Evolutionary conservation across 768 basidiomycete species (phyloP), one percentile per base, ranked within the genome.

Genomic region (Leccinum pellstonianum): DNA sequence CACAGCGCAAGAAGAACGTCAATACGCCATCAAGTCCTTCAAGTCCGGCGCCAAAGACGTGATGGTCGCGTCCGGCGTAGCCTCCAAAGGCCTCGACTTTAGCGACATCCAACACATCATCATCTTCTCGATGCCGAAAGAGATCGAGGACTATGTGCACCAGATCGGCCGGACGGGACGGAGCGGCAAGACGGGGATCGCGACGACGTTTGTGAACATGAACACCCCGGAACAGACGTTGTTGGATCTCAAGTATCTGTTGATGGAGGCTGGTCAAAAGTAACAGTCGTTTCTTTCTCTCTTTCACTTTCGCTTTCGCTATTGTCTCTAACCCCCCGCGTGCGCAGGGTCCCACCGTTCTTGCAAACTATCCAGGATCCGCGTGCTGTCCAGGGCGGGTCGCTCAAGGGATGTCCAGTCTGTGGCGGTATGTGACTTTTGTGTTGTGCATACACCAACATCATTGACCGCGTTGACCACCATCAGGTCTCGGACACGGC

Each of bases 61-160:
- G 52, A 98, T 98, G 97, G 97, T 99, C 31, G 97, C 97, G 3
- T 98, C 95, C 3, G 88, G 95, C 31, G 94, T 99, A 27, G 97
- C 96, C 1, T 97, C 94, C 41, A 98, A 99, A 74, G 97, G 97
- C 29, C 85, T 99, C 61, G 97, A 99, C 75, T 99, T 99, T 76
- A 95, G 91, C 73, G 97, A 98, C 69, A 96, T 99, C 59, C 95
- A 98, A 67, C 97, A 98, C 72, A 95, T 98, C 70, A 98, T 99
- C 75, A 98, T 98, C 62, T 99, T 95, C 74, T 88, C 91, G 31
- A 98, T 99, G 97, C 97, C 97, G 0, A 99, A 98, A 75, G 97
- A 99, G 78, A 99, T 99, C 63, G 97, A 99, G 75, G 97, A 99
- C 73, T 99, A 99, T 68, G 96, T 98, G 53, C 97, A 99, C 78